Evolutionary conservation across 2,329 filamentous ascomycete species (phyloP).

Genomic region (Sordariomycetes sp.): DNA sequence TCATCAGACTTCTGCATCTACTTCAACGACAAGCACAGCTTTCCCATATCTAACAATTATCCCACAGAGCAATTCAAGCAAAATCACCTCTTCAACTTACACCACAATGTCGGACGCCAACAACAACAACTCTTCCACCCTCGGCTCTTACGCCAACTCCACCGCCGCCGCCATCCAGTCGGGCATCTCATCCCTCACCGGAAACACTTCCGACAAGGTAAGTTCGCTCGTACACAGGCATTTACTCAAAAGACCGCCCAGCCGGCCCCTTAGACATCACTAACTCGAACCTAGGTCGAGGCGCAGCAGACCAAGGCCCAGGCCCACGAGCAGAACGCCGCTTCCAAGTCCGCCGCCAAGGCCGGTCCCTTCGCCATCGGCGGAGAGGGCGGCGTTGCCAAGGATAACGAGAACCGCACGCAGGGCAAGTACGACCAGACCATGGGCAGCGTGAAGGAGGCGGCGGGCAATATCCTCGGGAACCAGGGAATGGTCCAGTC

Average conservation of each 20-base stretch:
- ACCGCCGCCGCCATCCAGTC: constrained; percentile 62
- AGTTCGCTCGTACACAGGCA: neutral
- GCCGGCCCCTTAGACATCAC: neutral
- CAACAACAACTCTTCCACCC: constrained; percentile 46
- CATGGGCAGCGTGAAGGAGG: constrained; percentile 73
- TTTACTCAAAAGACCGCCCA: neutral
- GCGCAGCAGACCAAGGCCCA: constrained; percentile 52
- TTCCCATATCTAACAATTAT: neutral
- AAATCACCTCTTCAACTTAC: constrained; percentile 8
- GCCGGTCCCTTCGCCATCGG: constrained; percentile 15
- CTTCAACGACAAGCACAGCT: neutral
- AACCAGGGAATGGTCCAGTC: constrained; percentile 59
- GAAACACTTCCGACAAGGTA: constrained; percentile 29
- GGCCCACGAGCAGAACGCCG: constrained; percentile 53
- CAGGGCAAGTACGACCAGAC: constrained; percentile 79
- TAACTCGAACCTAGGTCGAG: constrained; percentile 33
- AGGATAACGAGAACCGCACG: constrained; percentile 60
- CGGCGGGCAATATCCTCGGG: constrained; percentile 62
- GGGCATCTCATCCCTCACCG: constrained; percentile 58
- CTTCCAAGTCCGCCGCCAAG: constrained; percentile 55
- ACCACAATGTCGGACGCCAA: constrained; percentile 11
- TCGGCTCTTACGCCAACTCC: constrained; percentile 64
- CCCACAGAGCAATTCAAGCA: neutral
- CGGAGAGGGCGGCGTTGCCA: constrained; percentile 49
- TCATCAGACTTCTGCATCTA: neutral